Base-by-base conservation (phyloP, 1,284 basidiomycete species). In the Apiotrichum brassicae region DNA sequence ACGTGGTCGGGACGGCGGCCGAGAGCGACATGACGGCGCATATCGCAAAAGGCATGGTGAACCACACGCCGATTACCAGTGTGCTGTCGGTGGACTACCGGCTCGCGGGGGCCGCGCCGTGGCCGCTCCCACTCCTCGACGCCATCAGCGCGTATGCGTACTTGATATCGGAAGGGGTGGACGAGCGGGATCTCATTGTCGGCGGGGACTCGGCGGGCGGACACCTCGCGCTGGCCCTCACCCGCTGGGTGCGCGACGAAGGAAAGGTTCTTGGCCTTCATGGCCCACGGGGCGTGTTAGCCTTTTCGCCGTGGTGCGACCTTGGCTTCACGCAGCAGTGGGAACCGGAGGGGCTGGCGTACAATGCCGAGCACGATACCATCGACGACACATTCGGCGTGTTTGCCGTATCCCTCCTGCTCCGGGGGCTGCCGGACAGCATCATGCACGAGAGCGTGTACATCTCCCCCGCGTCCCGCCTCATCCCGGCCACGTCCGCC, bases 131-230 rank as follows among this genome's bases (percentile, higher is more conserved):
- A 16, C 73, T 85, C 1, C 63, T 84, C 5, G 83, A 85, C 56
- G 79, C 79, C 0, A 72, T 84, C 14, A 77, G 81, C 1, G 80
- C 79, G 0, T 85, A 84, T 62, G 71, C 76, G 46, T 81, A 84
- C 59, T 77, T 84, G 8, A 76, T 83, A 28, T 56, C 74, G 38
- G 56, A 78, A 6, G 73, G 75, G 0, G 76, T 81, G 51, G 66
- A 69, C 1, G 75, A 82, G 60, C 74, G 74, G 53, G 81, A 82
- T 60, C 79, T 86, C 45, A 64, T 83, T 26, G 61, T 87, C 23
- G 77, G 79, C 7, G 85, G 84, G 18, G 84, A 86, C 63, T 82
- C 79, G 36, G 83, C 85, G 0, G 85, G 85, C 3, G 84, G 82
- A 0, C 85, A 86, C 62, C 73, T 86, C 3, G 81, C 79, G 0